These are phyloP conservation scores for Apiotrichum brassicae DNA, from an alignment of 1,284 basidiomycete species.

Conservation along the genomic window DNA sequence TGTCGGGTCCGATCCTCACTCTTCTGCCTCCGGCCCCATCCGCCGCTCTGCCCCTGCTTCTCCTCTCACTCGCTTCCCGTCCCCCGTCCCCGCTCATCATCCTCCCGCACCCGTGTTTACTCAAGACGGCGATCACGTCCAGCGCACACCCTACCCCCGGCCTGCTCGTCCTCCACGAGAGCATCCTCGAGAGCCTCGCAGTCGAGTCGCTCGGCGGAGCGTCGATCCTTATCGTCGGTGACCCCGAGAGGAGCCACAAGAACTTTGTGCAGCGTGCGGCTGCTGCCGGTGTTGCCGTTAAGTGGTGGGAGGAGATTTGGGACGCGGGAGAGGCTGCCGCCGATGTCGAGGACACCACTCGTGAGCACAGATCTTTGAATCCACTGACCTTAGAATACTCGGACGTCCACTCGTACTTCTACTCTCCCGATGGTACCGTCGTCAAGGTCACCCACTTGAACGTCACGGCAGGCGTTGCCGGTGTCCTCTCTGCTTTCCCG, in stretches of 20 bases:
- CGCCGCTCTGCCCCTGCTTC: constrained; percentile 32
- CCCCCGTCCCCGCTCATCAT: constrained; percentile 30
- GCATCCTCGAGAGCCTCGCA: constrained; percentile 25
- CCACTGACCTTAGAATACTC: background rate
- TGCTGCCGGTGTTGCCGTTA: constrained; percentile 22
- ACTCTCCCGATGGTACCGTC: constrained; percentile 17
- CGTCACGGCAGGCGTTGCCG: constrained; percentile 45
- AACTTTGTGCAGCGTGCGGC: background rate
- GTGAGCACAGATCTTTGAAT: background rate
- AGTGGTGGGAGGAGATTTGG: constrained; percentile 42
- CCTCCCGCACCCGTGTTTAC: constrained; percentile 24
- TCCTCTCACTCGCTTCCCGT: constrained; percentile 31
- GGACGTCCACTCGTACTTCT: constrained; percentile 37
- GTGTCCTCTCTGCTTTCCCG: constrained; percentile 43
- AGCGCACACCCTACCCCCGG: constrained; percentile 24
- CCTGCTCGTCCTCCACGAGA: constrained; percentile 32
- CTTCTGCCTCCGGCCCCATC: constrained; percentile 33
- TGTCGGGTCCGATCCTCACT: constrained; percentile 20
- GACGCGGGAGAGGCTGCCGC: constrained; percentile 24
- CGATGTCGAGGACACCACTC: background rate
- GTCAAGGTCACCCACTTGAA: constrained; percentile 40
- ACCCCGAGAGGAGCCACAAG: constrained; percentile 18
- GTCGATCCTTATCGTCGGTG: constrained; percentile 33
- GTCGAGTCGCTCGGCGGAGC: constrained; percentile 20
- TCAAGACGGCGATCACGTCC: constrained; percentile 20